A percentile compares a stretch with the other conserved stretches of the same genome.
Conservation (phyloP, 2,329 filamentous ascomycete genomes). For the Mollisia scopiformis region DNA sequence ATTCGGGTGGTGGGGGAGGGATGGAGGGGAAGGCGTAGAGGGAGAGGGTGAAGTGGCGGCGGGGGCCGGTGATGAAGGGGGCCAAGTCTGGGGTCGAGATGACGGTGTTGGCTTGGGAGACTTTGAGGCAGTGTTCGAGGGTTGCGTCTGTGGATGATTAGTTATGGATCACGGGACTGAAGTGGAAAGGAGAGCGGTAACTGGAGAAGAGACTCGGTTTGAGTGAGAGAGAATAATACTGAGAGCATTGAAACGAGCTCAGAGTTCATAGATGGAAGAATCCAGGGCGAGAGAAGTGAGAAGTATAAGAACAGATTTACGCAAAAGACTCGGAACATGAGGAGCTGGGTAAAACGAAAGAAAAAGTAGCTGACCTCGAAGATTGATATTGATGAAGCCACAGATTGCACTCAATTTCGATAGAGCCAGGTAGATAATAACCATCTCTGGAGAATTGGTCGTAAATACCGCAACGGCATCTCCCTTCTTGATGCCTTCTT, state of each 20-base stretch:
- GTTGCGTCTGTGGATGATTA: conserved; percentile 41
- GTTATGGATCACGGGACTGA: not conserved
- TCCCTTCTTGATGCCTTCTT: conserved; percentile 39
- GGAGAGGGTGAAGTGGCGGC: conserved; percentile 43
- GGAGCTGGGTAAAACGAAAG: no score
- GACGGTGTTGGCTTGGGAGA: conserved; percentile 44
- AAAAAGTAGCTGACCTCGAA: conserved; percentile 40
- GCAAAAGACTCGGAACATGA: not conserved
- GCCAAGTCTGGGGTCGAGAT: conserved; percentile 48
- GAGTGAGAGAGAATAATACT: not conserved
- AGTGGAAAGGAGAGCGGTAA: no score
- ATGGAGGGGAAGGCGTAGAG: conserved; percentile 38
- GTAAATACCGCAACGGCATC: conserved; percentile 50
- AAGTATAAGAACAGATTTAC: not conserved
- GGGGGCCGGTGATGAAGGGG: conserved; percentile 32
- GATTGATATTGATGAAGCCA: conserved; percentile 49
- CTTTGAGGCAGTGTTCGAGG: conserved; percentile 46
- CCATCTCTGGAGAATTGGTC: conserved; percentile 52
- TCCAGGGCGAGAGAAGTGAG: no score
- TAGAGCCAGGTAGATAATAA: conserved; percentile 46
- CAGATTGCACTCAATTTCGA: conserved; percentile 48
- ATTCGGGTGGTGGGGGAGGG: conserved; percentile 1
- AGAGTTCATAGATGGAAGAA: conserved; percentile 16
- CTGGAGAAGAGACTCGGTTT: not conserved
- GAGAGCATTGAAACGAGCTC: not conserved